Percentiles rank a stretch among this genome's conserved stretches.
These are phyloP conservation scores for Chloris gayana DNA, from an alignment of 176 grass and related monocot species.

Conservation along the genomic window DNA sequence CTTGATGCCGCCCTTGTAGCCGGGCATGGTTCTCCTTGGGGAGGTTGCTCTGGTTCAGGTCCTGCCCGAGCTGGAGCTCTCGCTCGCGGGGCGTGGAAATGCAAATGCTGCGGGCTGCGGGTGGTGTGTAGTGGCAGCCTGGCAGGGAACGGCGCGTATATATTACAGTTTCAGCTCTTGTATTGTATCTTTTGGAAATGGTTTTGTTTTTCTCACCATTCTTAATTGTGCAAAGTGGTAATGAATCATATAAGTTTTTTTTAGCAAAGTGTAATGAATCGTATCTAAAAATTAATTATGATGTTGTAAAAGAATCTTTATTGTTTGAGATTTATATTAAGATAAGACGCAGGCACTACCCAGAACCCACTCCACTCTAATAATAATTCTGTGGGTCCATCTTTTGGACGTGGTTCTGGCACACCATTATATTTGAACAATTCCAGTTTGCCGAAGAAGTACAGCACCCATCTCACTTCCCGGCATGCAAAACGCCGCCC, in stretches of 20 bases:
- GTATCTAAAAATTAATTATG: too few species aligned
- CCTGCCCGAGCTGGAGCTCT: background rate
- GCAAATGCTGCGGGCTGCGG: background rate
- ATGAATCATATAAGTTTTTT: too few species aligned
- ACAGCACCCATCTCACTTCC: background rate
- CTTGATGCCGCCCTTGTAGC: conserved; percentile 71
- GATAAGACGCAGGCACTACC: too few species aligned
- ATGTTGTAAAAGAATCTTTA: too few species aligned
- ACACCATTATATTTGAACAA: background rate
- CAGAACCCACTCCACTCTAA: too few species aligned
- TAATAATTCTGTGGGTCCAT: background rate
- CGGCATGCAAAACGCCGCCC: background rate
- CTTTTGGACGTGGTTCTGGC: background rate
- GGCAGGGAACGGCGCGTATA: background rate
- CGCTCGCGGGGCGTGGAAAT: background rate
- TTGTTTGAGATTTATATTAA: too few species aligned
- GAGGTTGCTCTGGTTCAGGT: background rate
- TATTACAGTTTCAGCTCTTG: background rate
- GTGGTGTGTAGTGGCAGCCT: too few species aligned
- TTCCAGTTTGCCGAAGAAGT: background rate
- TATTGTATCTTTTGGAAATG: too few species aligned
- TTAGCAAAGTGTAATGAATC: too few species aligned
- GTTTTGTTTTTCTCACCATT: too few species aligned
- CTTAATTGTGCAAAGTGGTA: too few species aligned
- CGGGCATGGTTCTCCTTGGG: conserved; percentile 21